Percentiles rank a stretch among this genome's conserved stretches.
Evolutionary conservation across 2,329 filamentous ascomycete genomes (phyloP).

Genomic region (Nigrospora osmanthi): DNA sequence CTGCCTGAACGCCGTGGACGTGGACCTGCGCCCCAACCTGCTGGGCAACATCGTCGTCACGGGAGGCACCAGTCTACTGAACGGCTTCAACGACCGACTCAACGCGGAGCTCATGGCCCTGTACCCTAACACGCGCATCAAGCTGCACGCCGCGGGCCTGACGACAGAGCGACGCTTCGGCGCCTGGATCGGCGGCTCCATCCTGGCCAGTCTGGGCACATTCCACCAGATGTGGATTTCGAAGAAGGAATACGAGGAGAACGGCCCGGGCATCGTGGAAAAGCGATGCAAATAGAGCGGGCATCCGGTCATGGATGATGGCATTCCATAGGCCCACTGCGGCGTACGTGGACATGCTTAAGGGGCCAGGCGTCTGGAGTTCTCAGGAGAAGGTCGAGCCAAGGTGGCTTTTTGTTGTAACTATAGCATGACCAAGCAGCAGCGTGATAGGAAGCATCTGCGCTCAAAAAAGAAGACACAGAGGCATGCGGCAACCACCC

Average conservation of each 20-base stretch:
- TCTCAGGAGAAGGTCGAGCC: no score
- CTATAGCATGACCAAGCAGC: no score
- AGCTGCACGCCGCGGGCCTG: constrained; percentile 79
- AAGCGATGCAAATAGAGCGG: constrained; percentile 80
- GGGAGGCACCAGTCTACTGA: constrained; percentile 77
- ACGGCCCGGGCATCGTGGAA: constrained; percentile 83
- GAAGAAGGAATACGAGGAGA: constrained; percentile 95
- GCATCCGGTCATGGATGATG: no score
- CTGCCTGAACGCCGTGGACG: constrained; percentile 72
- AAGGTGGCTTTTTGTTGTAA: no score
- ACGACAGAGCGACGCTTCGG: constrained; percentile 86
- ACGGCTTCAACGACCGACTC: constrained; percentile 86
- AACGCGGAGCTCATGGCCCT: constrained; percentile 74
- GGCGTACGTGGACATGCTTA: no score
- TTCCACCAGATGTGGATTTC: constrained; percentile 99
- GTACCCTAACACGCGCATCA: constrained; percentile 80
- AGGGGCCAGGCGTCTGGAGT: no score
- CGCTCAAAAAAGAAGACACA: no score
- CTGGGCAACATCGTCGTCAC: constrained; percentile 90
- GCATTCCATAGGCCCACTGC: no score
- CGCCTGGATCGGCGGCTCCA: constrained; percentile 94
- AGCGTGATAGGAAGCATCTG: no score
- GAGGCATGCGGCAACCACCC: no score
- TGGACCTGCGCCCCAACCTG: constrained; percentile 77
- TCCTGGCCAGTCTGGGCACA: constrained; percentile 87